A percentile compares a stretch with the other conserved stretches of the same genome.
These are phyloP conservation scores for Silene latifolia DNA, from an alignment of 148 eudicot genomes.

Conservation along the genomic window DNA sequence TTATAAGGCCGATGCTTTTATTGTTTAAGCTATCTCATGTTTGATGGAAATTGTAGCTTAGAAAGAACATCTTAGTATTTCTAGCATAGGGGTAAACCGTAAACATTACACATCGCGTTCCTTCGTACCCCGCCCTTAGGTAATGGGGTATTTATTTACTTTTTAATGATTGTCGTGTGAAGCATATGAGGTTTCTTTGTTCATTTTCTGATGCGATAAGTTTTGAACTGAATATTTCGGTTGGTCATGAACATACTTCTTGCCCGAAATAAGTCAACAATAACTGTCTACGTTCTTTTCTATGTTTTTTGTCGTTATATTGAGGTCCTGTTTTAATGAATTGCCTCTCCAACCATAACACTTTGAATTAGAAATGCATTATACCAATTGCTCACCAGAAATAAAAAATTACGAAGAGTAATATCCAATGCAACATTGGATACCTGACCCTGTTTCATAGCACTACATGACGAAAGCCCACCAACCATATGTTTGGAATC, in stretches of 20 bases:
- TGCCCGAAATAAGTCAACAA: too few species aligned
- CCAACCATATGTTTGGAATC: constrained; percentile 11
- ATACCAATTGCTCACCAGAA: background rate
- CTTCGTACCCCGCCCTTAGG: too few species aligned
- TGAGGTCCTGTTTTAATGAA: background rate
- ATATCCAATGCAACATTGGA: constrained; percentile 14
- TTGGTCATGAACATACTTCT: background rate
- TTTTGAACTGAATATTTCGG: background rate
- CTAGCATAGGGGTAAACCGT: too few species aligned
- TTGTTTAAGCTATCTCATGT: too few species aligned
- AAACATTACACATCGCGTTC: too few species aligned
- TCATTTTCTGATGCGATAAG: background rate
- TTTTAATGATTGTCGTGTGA: background rate
- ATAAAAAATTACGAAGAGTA: constrained; percentile 12
- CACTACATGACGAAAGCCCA: constrained; percentile 22
- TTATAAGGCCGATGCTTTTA: too few species aligned
- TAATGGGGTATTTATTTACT: too few species aligned
- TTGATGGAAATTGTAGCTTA: too few species aligned
- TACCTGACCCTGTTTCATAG: constrained; percentile 13
- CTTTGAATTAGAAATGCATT: constrained; percentile 2
- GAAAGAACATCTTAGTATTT: too few species aligned
- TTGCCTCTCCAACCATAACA: background rate
- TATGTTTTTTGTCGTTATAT: background rate
- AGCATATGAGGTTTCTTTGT: background rate
- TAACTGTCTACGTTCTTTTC: too few species aligned